phyloP scores from a whole-genome alignment of 495 filamentous ascomycete genomes.

The Sphaerosporella brunnea region DNA sequence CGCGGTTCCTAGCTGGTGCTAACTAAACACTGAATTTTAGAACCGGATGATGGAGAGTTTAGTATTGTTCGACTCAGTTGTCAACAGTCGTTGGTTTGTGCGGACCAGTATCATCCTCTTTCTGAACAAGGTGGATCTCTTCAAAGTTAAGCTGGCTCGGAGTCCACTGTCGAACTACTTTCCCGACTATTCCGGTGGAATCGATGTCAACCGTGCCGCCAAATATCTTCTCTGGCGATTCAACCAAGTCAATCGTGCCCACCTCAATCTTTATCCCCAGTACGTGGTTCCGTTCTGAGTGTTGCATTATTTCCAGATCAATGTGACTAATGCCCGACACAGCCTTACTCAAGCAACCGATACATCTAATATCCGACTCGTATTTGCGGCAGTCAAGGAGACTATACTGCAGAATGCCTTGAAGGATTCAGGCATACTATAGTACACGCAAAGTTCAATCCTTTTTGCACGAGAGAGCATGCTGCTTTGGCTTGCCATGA shows the following conservation, averaged over 20 bases:
- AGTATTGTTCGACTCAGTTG: slow-evolving; percentile 94
- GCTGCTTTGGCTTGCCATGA: slow-evolving; percentile 5
- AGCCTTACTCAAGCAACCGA: slow-evolving; percentile 97
- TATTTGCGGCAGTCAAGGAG: slow-evolving; percentile 96
- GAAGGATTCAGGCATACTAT: slow-evolving; percentile 94
- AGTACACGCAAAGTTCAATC: slow-evolving; percentile 27
- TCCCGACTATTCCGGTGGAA: slow-evolving; percentile 91
- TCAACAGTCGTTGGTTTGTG: slow-evolving; percentile 98
- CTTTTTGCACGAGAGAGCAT: slow-evolving; percentile 24
- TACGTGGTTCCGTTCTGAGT: slow-evolving; percentile 33
- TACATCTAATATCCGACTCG: slow-evolving; percentile 90
- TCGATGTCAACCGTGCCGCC: slow-evolving; percentile 91
- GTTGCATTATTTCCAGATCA: neutral
- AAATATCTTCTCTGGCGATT: slow-evolving; percentile 98
- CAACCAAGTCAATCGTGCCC: slow-evolving; percentile 92
- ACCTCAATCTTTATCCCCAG: slow-evolving; percentile 95
- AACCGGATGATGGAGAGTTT: slow-evolving; percentile 99
- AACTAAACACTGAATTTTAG: slow-evolving; percentile 37
- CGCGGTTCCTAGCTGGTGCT: slow-evolving; percentile 8
- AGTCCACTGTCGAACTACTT: slow-evolving; percentile 88
- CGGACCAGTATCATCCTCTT: slow-evolving; percentile 96
- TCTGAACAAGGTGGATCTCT: slow-evolving; percentile 95
- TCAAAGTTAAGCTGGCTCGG: slow-evolving; percentile 78
- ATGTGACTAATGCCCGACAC: slow-evolving; percentile 26
- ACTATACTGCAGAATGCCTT: slow-evolving; percentile 96